Percentiles rank a stretch among this genome's conserved stretches.
Evolutionary conservation across 2,329 filamentous ascomycete genomes (phyloP).

Genomic region (Monilinia laxa): DNA sequence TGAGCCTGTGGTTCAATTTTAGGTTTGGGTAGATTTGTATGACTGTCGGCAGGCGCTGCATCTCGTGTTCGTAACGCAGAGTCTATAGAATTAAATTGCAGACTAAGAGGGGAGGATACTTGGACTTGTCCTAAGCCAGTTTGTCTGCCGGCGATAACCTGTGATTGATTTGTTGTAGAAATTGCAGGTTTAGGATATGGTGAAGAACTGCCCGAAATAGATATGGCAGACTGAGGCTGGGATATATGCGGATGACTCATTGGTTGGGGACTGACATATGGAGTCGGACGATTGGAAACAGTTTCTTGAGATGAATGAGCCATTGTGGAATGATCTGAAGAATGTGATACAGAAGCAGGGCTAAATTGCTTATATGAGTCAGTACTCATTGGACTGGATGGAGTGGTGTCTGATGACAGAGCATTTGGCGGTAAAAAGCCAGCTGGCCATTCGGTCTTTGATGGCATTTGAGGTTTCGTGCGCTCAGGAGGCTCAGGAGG

Average conservation of each 20-base stretch:
- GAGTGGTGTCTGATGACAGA: not conserved
- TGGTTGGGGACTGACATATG: not conserved
- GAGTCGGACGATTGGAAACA: not conserved
- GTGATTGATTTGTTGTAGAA: not conserved
- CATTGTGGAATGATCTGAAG: not conserved
- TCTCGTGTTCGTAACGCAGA: not conserved
- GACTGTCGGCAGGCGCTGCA: not conserved
- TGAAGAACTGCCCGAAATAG: not conserved
- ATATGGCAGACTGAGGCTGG: not conserved
- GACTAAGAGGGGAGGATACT: not conserved
- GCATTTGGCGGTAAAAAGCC: constrained; percentile 7
- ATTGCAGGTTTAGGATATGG: not conserved
- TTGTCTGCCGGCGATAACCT: constrained; percentile 1
- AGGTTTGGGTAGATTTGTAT: not conserved
- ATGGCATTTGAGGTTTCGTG: not conserved
- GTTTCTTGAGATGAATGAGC: constrained; percentile 1
- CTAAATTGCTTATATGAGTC: constrained; percentile 1
- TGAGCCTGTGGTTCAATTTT: not conserved
- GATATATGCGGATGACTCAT: not conserved
- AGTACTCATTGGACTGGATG: constrained; percentile 1
- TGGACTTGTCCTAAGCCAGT: not conserved
- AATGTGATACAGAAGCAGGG: not conserved
- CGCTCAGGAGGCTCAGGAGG: not conserved
- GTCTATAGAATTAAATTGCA: not conserved
- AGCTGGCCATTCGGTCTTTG: constrained; percentile 11